Percentiles rank a stretch among this genome's conserved stretches.
phyloP scores from a whole-genome alignment of 345 rosid species.

The Turnera subulata region DNA sequence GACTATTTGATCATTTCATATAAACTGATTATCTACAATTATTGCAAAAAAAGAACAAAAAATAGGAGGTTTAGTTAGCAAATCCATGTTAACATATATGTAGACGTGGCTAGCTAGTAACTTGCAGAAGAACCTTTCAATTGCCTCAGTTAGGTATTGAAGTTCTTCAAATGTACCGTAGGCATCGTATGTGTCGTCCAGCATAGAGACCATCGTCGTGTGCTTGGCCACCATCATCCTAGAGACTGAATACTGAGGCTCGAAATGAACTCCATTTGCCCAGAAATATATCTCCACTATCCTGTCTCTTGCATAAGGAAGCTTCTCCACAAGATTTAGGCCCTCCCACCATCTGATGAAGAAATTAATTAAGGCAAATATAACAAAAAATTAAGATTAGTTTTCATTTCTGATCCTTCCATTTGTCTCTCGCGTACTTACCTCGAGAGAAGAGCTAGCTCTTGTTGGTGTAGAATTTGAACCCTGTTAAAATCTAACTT shows the following conservation, averaged over 20 bases:
- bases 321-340: background rate
- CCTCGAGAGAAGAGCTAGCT: background rate
- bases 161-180: background rate
- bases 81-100: too few species aligned
- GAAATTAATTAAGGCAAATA: background rate
- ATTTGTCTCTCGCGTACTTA: background rate
- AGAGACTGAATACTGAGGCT: background rate
- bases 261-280: background rate
- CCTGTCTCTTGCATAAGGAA: background rate
- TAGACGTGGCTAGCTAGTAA: too few species aligned
- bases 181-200: background rate
- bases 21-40: too few species aligned
- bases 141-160: background rate
- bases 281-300: background rate
- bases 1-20: too few species aligned
- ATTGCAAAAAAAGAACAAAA: too few species aligned
- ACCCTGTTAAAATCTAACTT: slow-evolving; percentile 6
- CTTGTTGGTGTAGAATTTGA: slow-evolving; percentile 3
- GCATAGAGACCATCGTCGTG: background rate
- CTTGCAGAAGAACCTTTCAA: background rate
- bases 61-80: too few species aligned
- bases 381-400: background rate
- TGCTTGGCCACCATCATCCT: background rate
- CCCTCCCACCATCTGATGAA: background rate
- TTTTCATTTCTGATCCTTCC: background rate